A percentile compares a stretch with the other conserved stretches of the same genome.
Conservation (phyloP, 768 basidiomycete species). For the Cystofilobasidium capitatum region DNA sequence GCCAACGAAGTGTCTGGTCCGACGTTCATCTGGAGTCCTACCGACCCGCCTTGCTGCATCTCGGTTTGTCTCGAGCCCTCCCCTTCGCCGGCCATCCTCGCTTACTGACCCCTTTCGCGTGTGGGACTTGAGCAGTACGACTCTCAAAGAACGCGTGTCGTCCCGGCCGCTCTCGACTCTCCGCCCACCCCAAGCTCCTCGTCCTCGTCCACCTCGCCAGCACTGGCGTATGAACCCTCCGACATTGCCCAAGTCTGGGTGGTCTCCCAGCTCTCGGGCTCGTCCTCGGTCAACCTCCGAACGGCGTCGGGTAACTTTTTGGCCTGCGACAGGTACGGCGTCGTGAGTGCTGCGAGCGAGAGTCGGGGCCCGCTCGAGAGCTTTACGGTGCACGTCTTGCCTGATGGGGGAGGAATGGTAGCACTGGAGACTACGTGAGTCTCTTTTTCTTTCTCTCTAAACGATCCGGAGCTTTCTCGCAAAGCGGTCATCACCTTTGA, state of each 20-base stretch:
- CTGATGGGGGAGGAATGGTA: slow-evolving; percentile 39
- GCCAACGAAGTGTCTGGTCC: slow-evolving; percentile 24
- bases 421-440: slow-evolving; percentile 25
- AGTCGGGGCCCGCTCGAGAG: slow-evolving; percentile 89
- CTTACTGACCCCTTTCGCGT: neutral
- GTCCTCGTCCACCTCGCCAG: slow-evolving; percentile 4
- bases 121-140: too few relatives aligned
- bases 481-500: neutral
- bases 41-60: slow-evolving; percentile 23
- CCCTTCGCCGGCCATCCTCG: neutral
- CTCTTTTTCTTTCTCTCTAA: neutral
- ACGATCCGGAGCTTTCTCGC: neutral
- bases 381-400: slow-evolving; percentile 66
- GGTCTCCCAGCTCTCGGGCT: slow-evolving; percentile 71
- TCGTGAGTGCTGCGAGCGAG: slow-evolving; percentile 74
- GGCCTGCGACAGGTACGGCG: slow-evolving; percentile 73
- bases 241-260: slow-evolving; percentile 91
- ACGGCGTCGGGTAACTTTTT: slow-evolving; percentile 73
- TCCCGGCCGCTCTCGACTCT: slow-evolving; percentile 11
- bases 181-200: neutral
- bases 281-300: slow-evolving; percentile 72
- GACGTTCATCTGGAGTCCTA: slow-evolving; percentile 26
- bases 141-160: slow-evolving; percentile 18
- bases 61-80: slow-evolving; percentile 10
- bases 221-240: slow-evolving; percentile 45